A percentile compares a stretch with the other conserved stretches of the same genome.
Evolutionary conservation across 352 stramenopile species (phyloP).

Genomic region (Phytophthora foliorum): DNA sequence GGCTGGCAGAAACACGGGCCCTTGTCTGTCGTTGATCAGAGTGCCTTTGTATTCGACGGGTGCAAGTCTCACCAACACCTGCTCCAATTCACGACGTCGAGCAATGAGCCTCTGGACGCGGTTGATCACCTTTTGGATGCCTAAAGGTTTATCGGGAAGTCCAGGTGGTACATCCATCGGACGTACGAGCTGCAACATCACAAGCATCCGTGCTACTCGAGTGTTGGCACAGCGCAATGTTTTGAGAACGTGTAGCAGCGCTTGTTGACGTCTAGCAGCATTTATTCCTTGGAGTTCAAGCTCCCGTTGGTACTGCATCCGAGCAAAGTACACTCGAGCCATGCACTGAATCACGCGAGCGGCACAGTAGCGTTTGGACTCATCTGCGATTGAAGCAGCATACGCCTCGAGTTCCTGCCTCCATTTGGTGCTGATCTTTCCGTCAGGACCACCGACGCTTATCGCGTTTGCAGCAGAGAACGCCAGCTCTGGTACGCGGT

Average conservation of each 20-base stretch:
- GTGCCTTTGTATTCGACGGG: constrained; percentile 64
- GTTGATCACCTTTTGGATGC: constrained; percentile 68
- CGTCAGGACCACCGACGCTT: constrained; percentile 35
- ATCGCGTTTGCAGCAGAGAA: constrained; percentile 64
- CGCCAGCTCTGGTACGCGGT: constrained; percentile 65
- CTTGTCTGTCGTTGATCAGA: constrained; percentile 10
- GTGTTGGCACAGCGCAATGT: constrained; percentile 75
- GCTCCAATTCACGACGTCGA: constrained; percentile 63
- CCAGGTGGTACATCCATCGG: constrained; percentile 57
- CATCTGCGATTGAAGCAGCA: constrained; percentile 62
- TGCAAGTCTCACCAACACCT: constrained; percentile 55
- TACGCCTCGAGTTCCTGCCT: constrained; percentile 68
- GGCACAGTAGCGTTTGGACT: constrained; percentile 76
- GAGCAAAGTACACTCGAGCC: constrained; percentile 70
- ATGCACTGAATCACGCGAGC: constrained; percentile 82
- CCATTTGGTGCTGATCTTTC: constrained; percentile 61
- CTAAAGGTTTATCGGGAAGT: constrained; percentile 67
- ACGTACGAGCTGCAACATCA: constrained; percentile 73
- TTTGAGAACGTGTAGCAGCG: constrained; percentile 55
- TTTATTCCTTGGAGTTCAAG: constrained; percentile 77
- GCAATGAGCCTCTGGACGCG: constrained; percentile 60
- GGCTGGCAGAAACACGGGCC: constrained; percentile 54
- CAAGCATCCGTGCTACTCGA: constrained; percentile 69
- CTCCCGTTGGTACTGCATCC: constrained; percentile 67
- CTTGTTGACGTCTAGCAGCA: constrained; percentile 65